These are phyloP conservation scores for Priceomyces melissophilus DNA, from an alignment of 805 yeast genomes.

Conservation along the genomic window DNA sequence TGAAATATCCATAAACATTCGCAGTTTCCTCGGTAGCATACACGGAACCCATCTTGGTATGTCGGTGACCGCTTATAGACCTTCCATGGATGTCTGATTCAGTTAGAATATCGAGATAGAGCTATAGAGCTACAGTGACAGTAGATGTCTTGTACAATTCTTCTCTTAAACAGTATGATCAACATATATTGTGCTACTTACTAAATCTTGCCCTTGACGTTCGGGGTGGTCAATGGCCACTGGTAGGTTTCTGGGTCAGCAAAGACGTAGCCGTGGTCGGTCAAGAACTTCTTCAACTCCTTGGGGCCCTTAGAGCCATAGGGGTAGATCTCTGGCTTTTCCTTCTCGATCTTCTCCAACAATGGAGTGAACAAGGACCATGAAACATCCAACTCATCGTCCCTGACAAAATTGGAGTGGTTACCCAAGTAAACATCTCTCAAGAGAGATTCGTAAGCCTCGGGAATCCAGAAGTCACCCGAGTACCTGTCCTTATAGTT, in stretches of 20 bases:
- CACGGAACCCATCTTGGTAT: constrained; percentile 81
- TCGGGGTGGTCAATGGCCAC: constrained; percentile 81
- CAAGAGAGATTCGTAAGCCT: constrained; percentile 94
- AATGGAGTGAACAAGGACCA: constrained; percentile 95
- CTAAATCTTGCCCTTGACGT: constrained; percentile 29
- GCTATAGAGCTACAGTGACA: too few relatives aligned
- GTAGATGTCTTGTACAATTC: too few relatives aligned
- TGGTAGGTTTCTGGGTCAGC: constrained; percentile 64
- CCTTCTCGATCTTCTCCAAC: constrained; percentile 72
- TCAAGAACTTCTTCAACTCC: constrained; percentile 57
- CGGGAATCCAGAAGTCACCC: constrained; percentile 89
- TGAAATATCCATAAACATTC: constrained; percentile 80
- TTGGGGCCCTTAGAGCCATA: constrained; percentile 93
- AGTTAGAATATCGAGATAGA: constrained; percentile 3
- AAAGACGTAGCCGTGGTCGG: constrained; percentile 69
- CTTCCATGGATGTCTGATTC: constrained; percentile 96
- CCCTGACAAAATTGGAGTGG: constrained; percentile 96
- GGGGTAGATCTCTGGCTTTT: constrained; percentile 65
- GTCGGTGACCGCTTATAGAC: constrained; percentile 81
- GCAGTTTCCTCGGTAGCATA: constrained; percentile 96
- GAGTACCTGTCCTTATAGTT: constrained; percentile 77
- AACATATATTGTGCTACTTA: too few relatives aligned
- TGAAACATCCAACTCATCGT: constrained; percentile 90
- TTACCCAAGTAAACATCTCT: constrained; percentile 88
- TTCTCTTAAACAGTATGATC: too few relatives aligned